Evolutionary conservation across 805 yeast genomes (phyloP), one percentile per base, ranked within the genome.

Genomic region (Lipomyces chichibuensis): DNA sequence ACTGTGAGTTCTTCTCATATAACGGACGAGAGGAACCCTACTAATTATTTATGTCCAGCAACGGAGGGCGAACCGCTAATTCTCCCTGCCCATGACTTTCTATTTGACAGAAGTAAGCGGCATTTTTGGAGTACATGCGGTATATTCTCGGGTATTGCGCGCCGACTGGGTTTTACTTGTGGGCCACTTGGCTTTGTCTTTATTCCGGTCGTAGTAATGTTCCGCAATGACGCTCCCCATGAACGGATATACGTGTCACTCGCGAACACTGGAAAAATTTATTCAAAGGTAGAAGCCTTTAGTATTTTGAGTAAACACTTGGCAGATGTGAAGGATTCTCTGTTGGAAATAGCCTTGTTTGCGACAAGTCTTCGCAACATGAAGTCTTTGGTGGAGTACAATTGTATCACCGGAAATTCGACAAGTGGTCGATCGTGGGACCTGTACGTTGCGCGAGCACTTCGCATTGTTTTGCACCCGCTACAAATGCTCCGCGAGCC

Each of bases 61-160:
- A 13, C 29, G 4, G 29, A 11, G 29, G n/a, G 8, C 2, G 55
- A 25, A 13, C 29, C 32, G 3, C 29, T 52, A 13, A 5, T 43
- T 23, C 23, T 51, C n/a, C 33, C 27, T 2, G 46, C 63, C 17
- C 29, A 53, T 2, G 60, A 56, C 57, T 65, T 57, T 35, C 49
- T 33, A 7, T 29, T 46, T 35, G 61, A 59, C 64, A n/a, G 52
- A 29, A 25, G 64, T 5, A 17, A 46, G 9, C 59, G 56, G n/a
- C 66, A 63, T 20, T 58, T 63, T 32, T 66, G 66, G 64, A 49
- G 60, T 6, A 58, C 64, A 13, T 43, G 60, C 33, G 66, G 63
- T 13, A n/a, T 63, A 8, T 58, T 63, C 51, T 35, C 66, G 1
- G 69, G 69, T 35, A 66, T 66, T 43, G 69, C 64, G 14, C 64